Evolutionary conservation across 1,139 yeast species (phyloP), one percentile per base, ranked within the genome.

Genomic region (Nakaseomyces uthaithaninus): DNA sequence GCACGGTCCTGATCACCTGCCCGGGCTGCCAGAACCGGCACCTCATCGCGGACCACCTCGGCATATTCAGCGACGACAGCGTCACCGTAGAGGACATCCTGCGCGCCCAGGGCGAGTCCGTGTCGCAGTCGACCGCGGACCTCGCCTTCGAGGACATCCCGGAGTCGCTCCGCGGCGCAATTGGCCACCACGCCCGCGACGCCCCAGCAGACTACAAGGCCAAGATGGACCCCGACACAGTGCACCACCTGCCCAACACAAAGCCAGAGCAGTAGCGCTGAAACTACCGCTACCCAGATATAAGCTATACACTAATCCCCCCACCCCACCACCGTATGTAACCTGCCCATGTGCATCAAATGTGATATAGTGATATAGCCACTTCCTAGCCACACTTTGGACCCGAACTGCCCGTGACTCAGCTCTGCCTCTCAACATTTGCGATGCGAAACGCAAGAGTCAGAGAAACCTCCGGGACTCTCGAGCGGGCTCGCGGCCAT

Each of bases 1-100:
- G 98, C 1, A 80, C 95, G 0, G 95, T 91, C 3, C 66, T 86
- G 42, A 81, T 91, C 27, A 89, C 86, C 55, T 91, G 97, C 57
- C 97, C 97, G 0, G 83, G 87, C 9, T 89, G 98, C 62, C 74
- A 82, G 51, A 77, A 74, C 56, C 74, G 96, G 48, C 98, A 91
- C 57, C 67, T 91, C 54, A 89, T 91, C 40, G 95, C 97, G 1
- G 98, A 91, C 58, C 94, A 89, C 61, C 68, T 91, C 52, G 84
- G 66, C 63, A 84, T 91, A 38, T 87, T 89, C 57, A 75, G 79
- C 12, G 95, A 89, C 57, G 68, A 75, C 26, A 47, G 45, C 16
- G 74, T 85, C 53, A 85, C 83, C 12, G 66, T 91, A 33, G 86
- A 86, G 55, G 94, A 87, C 41, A 78, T 87, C n/a, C 61, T 91